Evolutionary conservation across 2,329 filamentous ascomycete genomes (phyloP), one percentile per base, ranked within the genome.

Genomic region (Talaromyces piceae): DNA sequence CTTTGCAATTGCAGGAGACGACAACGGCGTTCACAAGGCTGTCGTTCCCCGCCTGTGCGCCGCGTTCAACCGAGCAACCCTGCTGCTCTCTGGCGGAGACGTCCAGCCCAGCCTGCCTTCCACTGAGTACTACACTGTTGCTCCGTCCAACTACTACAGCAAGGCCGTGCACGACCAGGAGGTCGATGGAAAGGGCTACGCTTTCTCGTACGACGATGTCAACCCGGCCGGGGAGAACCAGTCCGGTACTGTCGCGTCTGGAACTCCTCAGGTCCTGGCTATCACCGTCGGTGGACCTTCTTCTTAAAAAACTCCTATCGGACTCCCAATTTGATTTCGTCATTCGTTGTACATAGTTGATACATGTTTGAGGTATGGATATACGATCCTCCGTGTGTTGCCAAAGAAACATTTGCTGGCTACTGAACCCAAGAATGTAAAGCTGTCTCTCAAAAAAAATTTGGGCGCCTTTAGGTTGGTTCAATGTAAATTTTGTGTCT

Each of bases 171-270:
- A 86, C 63, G 64, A 73, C 26, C 73, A 78, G 45, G 80, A 84
- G 67, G 61, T 75, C 4, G 81, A 85, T 62, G 75, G 76, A 1
- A 68, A 72, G 41, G 83, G 83, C 0, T 87, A 86, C 61, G 77
- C 80, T 0, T 86, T 86, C 61, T 75, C 83, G 0, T 86, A 85
- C 57, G 83, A 86, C 59, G 83, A 87, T 62, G 83, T 86, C 13
- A 78, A 79, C 50, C 76, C 81, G 0, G 70, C 74, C 54, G 79
- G 75, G 20, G 79, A 84, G 60, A 76, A 46, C 25, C 11, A 30
- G 44, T 46, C 78, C 48, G 78, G 78, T 2, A 74, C 75, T 25
- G 68, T 80, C 28, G 70, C 76, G 50, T 75, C 72, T 26, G 63
- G 69, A 1, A 70, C 70, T 56, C 76, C 77, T 0, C 56, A 60